These are phyloP conservation scores for Schizothecium vesticola DNA, from an alignment of 495 filamentous ascomycete species.

Conservation along the genomic window DNA sequence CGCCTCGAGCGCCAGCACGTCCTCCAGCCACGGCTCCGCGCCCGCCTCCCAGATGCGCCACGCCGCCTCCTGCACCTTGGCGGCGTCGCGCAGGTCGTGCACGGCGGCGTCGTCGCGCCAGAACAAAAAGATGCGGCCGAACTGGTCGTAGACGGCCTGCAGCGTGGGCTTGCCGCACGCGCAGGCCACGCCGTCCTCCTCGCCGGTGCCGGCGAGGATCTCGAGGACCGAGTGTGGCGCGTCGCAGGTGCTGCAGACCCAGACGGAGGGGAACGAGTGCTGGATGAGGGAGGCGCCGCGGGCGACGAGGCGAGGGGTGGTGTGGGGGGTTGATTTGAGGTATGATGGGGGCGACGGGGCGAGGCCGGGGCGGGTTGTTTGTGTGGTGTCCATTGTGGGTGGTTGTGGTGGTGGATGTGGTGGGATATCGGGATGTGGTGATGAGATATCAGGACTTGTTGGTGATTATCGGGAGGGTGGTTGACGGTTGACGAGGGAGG, in stretches of 20 bases:
- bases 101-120: conserved; percentile 29
- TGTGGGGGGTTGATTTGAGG: conserved; percentile 16
- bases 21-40: conserved; percentile 17
- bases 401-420: not conserved
- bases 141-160: conserved; percentile 33
- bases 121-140: conserved; percentile 27
- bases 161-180: conserved; percentile 20
- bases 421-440: not conserved
- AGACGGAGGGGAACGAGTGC: conserved; percentile 24
- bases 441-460: not conserved
- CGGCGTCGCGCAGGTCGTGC: conserved; percentile 21
- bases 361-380: not conserved
- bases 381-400: not conserved
- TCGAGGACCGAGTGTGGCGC: conserved; percentile 16
- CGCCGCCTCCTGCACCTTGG: conserved; percentile 24
- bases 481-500: not conserved
- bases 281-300: conserved; percentile 11
- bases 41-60: conserved; percentile 26
- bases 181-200: conserved; percentile 8
- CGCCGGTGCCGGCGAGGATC: conserved; percentile 13
- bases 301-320: conserved; percentile 12
- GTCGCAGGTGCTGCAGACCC: conserved; percentile 27
- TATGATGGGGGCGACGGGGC: conserved; percentile 11
- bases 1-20: conserved; percentile 7
- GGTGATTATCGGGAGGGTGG: not conserved